Conservation (phyloP, 2,329 filamentous ascomycete genomes). For the Colletotrichum sp. region DNA sequence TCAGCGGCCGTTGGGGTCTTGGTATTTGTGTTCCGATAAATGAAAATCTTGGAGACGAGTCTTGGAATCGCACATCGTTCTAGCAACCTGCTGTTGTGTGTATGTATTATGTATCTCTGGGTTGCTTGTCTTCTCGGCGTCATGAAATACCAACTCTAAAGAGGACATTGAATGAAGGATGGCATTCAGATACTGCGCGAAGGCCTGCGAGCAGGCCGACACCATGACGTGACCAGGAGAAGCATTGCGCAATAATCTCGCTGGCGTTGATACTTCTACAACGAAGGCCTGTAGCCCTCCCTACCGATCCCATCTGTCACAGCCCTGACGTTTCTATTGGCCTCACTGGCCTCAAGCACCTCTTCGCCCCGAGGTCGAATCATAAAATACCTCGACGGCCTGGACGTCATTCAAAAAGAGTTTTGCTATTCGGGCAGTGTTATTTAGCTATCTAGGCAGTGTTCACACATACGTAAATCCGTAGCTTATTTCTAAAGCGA, state of each 20-base stretch:
- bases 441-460: too few species aligned
- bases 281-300: background rate
- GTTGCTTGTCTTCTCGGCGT: background rate
- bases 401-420: background rate
- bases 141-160: background rate
- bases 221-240: background rate
- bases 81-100: accelerated
- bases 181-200: too few species aligned
- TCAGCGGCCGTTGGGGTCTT: background rate
- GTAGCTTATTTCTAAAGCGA: too few species aligned
- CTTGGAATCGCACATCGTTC: background rate
- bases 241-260: background rate
- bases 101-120: background rate
- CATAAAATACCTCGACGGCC: background rate
- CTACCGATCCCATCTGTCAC: background rate
- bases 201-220: background rate
- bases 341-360: background rate
- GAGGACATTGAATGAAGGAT: too few species aligned
- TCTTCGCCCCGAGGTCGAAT: too few species aligned
- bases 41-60: accelerated
- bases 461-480: too few species aligned
- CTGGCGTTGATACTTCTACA: background rate
- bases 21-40: background rate
- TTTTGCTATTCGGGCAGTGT: too few species aligned
- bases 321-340: background rate